Evolutionary conservation across 1,284 basidiomycete species (phyloP), one percentile per base, ranked within the genome.

Genomic region (Marasmius fiardii): DNA sequence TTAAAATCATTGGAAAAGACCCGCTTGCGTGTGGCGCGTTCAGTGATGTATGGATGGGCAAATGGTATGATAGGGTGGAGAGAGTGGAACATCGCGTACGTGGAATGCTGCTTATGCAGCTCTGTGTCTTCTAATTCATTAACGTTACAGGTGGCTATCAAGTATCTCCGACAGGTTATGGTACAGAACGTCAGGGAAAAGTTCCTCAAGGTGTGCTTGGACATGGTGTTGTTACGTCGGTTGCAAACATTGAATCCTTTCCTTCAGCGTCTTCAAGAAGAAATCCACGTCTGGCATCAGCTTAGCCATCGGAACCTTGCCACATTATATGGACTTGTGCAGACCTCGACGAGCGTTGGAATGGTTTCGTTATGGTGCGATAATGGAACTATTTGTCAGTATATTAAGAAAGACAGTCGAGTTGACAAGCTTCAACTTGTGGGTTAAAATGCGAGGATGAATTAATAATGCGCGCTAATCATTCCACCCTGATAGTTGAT

Each of bases 351-450:
- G 26, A 76, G 78, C 45, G 71, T 83, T 33, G 81, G 77, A 10
- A 83, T 83, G 81, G 81, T 84, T 0, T 83, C 81, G 2, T 76
- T 76, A 6, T 84, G 82, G 80, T 82, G 79, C 61, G 73, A 77
- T 48, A 82, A 84, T 53, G 82, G 82, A 18, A 81, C 77, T 4
- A 68, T 84, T 52, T 72, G 68, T 53, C 66, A 74, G 31, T 83
- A 81, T 61, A 63, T 83, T 51, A 71, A 70, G 56, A 65, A 70
- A 7, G 72, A 77, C 55, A 67, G 72, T 0, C 63, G 61, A 3
- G 73, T 63, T 8, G 71, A 82, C 56, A 70, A 78, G 51, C 61
- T 81, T 44, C 70, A 67, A 43, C 62, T 82, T 65, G 81, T 82
- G 54, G 58, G 75, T n/a, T 20, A n/a, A 68, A n/a, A 2, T 52